Percentiles rank a stretch among this genome's conserved stretches.
phyloP scores from a whole-genome alignment of 169 alveolate species.

The Cryptosporidium xiaoi region DNA sequence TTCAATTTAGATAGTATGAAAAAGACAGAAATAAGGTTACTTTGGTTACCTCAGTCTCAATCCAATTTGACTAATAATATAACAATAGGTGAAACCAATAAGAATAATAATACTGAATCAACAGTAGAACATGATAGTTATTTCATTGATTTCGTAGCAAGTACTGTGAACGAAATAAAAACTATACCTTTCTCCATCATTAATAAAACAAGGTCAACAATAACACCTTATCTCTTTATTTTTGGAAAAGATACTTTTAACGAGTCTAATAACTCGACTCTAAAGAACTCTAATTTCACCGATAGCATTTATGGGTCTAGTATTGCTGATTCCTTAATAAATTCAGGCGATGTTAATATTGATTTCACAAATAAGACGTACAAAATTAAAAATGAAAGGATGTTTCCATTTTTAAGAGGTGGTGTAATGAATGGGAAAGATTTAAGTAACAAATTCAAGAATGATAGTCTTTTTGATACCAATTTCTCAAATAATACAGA shows the following conservation, averaged over 20 bases:
- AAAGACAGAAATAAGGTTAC: too few species aligned
- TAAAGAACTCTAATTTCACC: not conserved
- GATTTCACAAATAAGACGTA: not conserved
- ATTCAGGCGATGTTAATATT: not conserved
- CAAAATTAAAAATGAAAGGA: not conserved
- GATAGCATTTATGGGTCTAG: not conserved
- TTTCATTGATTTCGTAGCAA: conserved; percentile 7
- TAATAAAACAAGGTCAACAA: conserved; percentile 26
- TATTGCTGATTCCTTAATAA: not conserved
- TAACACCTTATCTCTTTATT: conserved; percentile 12
- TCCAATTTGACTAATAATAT: too few species aligned
- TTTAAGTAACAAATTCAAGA: not conserved
- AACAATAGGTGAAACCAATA: too few species aligned
- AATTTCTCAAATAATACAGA: conserved; percentile 2
- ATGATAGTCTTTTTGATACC: not conserved
- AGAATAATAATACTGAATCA: too few species aligned
- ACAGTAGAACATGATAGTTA: conserved; percentile 6
- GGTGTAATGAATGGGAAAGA: not conserved
- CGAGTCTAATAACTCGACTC: not conserved
- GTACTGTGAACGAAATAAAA: conserved; percentile 12
- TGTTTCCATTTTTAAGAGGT: conserved; percentile 41
- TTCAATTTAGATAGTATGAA: too few species aligned
- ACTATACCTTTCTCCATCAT: conserved; percentile 7
- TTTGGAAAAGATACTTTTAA: conserved; percentile 14
- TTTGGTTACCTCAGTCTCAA: too few species aligned